phyloP scores from a whole-genome alignment of 306 rosid species.

The Aeschynomene evenia region DNA sequence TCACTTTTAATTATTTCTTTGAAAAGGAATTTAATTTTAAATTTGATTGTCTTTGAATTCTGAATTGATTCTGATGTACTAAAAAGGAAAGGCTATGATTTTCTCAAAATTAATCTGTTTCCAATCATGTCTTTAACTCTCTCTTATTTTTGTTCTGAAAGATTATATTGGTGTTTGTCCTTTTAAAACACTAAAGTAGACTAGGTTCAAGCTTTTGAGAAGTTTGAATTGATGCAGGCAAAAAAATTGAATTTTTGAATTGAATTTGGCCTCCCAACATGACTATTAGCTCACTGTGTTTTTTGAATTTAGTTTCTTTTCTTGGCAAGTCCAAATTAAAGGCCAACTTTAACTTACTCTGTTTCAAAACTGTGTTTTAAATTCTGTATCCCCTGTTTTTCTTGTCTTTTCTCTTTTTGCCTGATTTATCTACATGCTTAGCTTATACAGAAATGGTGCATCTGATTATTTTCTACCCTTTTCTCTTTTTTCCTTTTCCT shows the following conservation, averaged over 20 bases:
- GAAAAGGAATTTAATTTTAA: background rate
- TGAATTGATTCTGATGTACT: too few relatives aligned
- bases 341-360: conserved; percentile 8
- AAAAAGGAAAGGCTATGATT: too few relatives aligned
- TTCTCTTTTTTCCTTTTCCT: conserved; percentile 25
- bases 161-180: background rate
- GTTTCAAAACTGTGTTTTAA: too few relatives aligned
- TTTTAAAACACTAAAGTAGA: too few relatives aligned
- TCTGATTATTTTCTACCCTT: conserved; percentile 17
- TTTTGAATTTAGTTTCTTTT: conserved; percentile 14
- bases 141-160: too few relatives aligned
- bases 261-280: background rate
- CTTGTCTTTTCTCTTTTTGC: too few relatives aligned
- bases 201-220: background rate
- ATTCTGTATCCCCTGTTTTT: background rate
- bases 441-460: conserved; percentile 13
- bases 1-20: background rate
- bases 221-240: background rate
- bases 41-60: too few relatives aligned
- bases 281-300: background rate
- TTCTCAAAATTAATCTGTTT: too few relatives aligned
- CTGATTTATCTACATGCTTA: conserved; percentile 4
- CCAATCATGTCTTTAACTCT: background rate
- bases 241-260: background rate
- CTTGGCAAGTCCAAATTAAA: background rate